phyloP scores from a whole-genome alignment of 2,329 filamentous ascomycete genomes.

The Macroventuria anomochaeta region DNA sequence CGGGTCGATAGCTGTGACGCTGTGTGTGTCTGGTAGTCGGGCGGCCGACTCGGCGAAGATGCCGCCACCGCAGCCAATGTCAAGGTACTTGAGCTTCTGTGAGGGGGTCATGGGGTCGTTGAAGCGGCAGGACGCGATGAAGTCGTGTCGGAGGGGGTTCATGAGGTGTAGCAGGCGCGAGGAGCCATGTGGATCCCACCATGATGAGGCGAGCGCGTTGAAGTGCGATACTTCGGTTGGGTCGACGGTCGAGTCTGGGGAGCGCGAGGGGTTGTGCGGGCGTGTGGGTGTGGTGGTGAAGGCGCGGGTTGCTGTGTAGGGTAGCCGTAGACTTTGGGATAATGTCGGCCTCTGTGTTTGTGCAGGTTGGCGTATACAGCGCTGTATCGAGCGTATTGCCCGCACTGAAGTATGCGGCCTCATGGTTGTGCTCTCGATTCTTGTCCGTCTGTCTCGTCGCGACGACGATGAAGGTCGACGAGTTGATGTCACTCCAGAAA shows the following conservation, averaged over 20 bases:
- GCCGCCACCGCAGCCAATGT: constrained; percentile 93
- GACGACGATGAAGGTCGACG: not conserved
- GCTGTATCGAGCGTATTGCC: constrained; percentile 20
- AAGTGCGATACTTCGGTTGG: constrained; percentile 92
- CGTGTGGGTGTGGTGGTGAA: constrained; percentile 26
- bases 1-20: constrained; percentile 79
- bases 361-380: not conserved
- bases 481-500: constrained; percentile 19
- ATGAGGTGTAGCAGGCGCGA: constrained; percentile 94
- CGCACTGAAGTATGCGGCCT: constrained; percentile 12
- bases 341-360: not conserved
- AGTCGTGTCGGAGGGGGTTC: constrained; percentile 91
- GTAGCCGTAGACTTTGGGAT: not conserved
- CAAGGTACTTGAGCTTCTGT: constrained; percentile 72
- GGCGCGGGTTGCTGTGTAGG: constrained; percentile 14
- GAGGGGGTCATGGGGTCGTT: constrained; percentile 10
- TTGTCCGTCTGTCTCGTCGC: not conserved
- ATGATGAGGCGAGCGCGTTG: constrained; percentile 87
- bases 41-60: constrained; percentile 93
- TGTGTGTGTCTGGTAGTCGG: constrained; percentile 66
- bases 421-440: constrained; percentile 11
- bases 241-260: constrained; percentile 63
- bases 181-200: constrained; percentile 96
- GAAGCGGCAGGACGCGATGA: constrained; percentile 41
- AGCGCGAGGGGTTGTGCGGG: constrained; percentile 21